Evolutionary conservation across 257 asterid species (phyloP).

Genomic region (Solanum tacnaense): DNA sequence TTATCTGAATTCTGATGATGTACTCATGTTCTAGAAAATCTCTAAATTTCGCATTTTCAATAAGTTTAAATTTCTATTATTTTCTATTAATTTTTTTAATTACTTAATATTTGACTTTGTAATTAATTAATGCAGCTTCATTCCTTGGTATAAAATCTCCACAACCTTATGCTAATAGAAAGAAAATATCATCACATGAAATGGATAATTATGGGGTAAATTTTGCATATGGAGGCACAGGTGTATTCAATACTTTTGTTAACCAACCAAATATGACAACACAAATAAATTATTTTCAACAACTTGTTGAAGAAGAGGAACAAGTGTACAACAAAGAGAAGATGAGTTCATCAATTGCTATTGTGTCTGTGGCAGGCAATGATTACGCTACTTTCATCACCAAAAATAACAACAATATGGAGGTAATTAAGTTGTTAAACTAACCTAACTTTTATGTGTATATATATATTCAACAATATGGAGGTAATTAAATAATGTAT

Average conservation of each 20-base stretch:
- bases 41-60: not conserved
- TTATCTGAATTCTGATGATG: not conserved
- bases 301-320: conserved; percentile 22
- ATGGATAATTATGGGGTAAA: conserved; percentile 31
- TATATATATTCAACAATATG: not conserved
- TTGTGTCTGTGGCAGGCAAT: conserved; percentile 60
- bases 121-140: conserved; percentile 25
- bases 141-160: conserved; percentile 42
- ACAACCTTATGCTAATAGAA: conserved; percentile 7
- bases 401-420: conserved; percentile 1
- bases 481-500: conserved; percentile 6
- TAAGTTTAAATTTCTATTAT: not conserved
- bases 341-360: conserved; percentile 37
- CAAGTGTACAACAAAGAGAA: conserved; percentile 19
- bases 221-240: conserved; percentile 68
- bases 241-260: conserved; percentile 46
- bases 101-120: not conserved
- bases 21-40: not conserved
- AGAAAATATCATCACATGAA: conserved; percentile 1
- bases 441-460: not conserved
- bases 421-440: conserved; percentile 25
- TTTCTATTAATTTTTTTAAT: too few species aligned
- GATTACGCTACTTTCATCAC: conserved; percentile 46
- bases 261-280: conserved; percentile 63
- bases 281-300: conserved; percentile 48